Conservation (phyloP, 768 basidiomycete genomes). For the Infundibulicybe gibba region DNA sequence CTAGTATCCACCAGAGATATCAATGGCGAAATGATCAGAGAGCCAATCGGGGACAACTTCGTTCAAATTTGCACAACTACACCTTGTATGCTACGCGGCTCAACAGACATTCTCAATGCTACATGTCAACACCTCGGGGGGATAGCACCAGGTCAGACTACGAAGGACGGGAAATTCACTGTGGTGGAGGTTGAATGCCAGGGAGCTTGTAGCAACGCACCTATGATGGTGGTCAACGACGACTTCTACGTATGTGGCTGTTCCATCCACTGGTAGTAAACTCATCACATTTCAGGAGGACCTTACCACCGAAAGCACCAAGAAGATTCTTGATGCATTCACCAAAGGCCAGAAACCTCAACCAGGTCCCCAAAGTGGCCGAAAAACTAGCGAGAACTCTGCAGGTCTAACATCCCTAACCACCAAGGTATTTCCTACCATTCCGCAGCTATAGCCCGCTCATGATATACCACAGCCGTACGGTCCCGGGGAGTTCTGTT, state of each 20-base stretch:
- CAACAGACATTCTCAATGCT: constrained; percentile 85
- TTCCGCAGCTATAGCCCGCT: neutral
- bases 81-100: constrained; percentile 94
- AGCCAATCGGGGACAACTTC: constrained; percentile 92
- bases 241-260: constrained; percentile 82
- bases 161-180: constrained; percentile 94
- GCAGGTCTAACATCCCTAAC: constrained; percentile 82
- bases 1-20: too few species aligned
- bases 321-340: constrained; percentile 77
- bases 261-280: neutral
- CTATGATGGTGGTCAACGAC: constrained; percentile 94
- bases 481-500: constrained; percentile 89
- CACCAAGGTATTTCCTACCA: constrained; percentile 49
- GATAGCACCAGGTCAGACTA: constrained; percentile 88
- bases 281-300: constrained; percentile 60
- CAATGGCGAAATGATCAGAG: constrained; percentile 37
- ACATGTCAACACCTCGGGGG: constrained; percentile 80
- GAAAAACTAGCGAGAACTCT: constrained; percentile 89
- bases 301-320: constrained; percentile 71
- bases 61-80: constrained; percentile 99
- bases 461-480: constrained; percentile 60
- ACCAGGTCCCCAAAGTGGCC: constrained; percentile 89
- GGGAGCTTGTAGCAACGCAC: constrained; percentile 97
- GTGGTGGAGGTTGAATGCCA: constrained; percentile 98
- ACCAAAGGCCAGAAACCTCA: constrained; percentile 82